Evolutionary conservation across 129 eudicot genomes (phyloP).

Genomic region (Lactuca saligna): DNA sequence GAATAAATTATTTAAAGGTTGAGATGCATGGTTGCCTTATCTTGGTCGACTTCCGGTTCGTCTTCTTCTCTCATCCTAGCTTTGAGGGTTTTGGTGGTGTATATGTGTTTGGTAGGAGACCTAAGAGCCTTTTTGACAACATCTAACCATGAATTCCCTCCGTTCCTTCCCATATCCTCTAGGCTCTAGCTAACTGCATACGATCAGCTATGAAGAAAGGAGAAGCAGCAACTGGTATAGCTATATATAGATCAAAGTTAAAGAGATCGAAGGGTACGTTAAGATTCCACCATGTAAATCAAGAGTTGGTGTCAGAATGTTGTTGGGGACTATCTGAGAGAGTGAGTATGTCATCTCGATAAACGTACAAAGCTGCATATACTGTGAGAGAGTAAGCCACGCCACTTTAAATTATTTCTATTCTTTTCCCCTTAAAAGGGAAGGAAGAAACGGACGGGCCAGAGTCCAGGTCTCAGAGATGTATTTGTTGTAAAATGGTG

Average conservation of each 20-base stretch:
- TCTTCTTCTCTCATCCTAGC: conserved; percentile 41
- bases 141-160: conserved; percentile 50
- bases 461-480: too few species aligned
- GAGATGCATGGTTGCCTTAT: conserved; percentile 11
- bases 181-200: not conserved
- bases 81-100: conserved; percentile 38
- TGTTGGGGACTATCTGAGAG: not conserved
- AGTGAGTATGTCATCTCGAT: not conserved
- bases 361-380: not conserved
- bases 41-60: conserved; percentile 22
- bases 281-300: not conserved
- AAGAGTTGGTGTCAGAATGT: too few species aligned
- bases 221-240: not conserved
- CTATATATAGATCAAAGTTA: not conserved
- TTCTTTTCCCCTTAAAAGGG: too few species aligned
- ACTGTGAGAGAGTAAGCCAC: not conserved
- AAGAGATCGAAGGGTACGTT: not conserved
- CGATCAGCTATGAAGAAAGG: not conserved
- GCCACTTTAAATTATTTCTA: not conserved
- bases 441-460: not conserved
- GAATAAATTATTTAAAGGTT: not conserved
- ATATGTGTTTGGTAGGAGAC: conserved; percentile 43
- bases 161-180: conserved; percentile 24
- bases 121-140: conserved; percentile 63
- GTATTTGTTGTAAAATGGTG: not conserved